Base-by-base conservation (phyloP, 2,329 filamentous ascomycete species). In the Ophiostoma angusticollis region DNA sequence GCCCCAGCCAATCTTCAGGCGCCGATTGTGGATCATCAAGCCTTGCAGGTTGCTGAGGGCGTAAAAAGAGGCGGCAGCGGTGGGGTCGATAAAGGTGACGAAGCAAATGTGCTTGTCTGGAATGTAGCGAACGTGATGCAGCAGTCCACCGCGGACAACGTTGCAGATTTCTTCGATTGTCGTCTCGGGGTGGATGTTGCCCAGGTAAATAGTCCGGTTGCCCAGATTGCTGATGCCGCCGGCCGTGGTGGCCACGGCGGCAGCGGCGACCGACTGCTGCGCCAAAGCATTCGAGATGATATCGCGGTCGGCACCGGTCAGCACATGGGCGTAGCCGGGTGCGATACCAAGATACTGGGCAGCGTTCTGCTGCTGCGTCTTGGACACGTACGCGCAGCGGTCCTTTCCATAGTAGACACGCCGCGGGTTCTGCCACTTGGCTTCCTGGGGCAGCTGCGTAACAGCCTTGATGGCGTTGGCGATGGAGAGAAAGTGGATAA, bases 51-150 rank as follows among this genome's bases (percentile, higher is more conserved):
- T 96, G 72, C 87, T 95, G 44, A 98, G 68, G 30, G 91, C 91
- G 53, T 95, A 98, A 67, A 98, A 98, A 1, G 89, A 95, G 29
- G 91, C 91, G 18, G 91, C 91, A 4, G 91, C 93, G 18, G 91
- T 98, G 8, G 91, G 91, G 55, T 98, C 91, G 59, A 98, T 96
- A 63, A 98, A 98, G 1, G 91, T 98, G 41, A 98, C 91, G 56
- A 98, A 98, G 70, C 91, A 98, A 51, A 98, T 98, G 64, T 98
- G 91, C 74, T 98, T 98, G 67, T 98, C 91, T 6, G 91, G 91
- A 52, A 98, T 98, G 63, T 96, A 98, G 51, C 91, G 85, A 59
- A 98, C 93, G 60, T 98, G 91, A 60, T 98, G 91, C 52, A 98
- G 71, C 48, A 98, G 73, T 52, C 91, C 91, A 43, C 91, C 91